Evolutionary conservation across 345 rosid species (phyloP), one percentile per base, ranked within the genome.

Genomic region (Pistacia integerrima): DNA sequence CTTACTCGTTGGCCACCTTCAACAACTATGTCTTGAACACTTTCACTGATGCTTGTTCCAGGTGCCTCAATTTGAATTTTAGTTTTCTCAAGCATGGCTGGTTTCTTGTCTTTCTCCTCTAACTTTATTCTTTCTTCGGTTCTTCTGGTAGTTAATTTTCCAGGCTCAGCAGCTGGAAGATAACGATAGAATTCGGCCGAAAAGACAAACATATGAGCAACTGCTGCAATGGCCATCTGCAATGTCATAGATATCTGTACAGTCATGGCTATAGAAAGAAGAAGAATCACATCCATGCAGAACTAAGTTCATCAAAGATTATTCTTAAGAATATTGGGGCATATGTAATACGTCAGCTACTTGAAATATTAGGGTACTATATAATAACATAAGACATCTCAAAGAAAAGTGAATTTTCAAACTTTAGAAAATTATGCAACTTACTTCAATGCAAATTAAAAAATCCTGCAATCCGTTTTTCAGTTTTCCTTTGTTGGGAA

Each of bases 171-270:
- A 28, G 81, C 22, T 1, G 91, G 84, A 38, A 85, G 57, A 71
- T 78, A 88, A 60, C 74, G 86, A 73, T 90, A 92, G n/a, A 97
- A 84, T 60, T 87, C 87, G 0, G 84, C 88, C 3, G 94, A 86
- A 81, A 96, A 92, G 16, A 93, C 97, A 78, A 87, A 89, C 48
- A 91, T 36, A 80, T 92, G 97, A 67, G 94, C 94, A 72, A 86
- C 86, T 0, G 99, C 97, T 38, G 94, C 99, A 44, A 93, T 76
- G 30, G 97, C 88, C 98, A 92, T 96, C 97, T 90, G 83, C 76
- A 69, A 75, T 77, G 60, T 67, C 56, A 30, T 13, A 61, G 16
- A 74, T 75, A 69, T 12, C 33, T 30, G 33, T 30, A 30, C 33
- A 30, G 33, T 30, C 33, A 30, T 30, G 33, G 33, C 33, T 30